A percentile compares a stretch with the other conserved stretches of the same genome.
phyloP scores from a whole-genome alignment of 352 stramenopile species.

The Pythium volutum region DNA sequence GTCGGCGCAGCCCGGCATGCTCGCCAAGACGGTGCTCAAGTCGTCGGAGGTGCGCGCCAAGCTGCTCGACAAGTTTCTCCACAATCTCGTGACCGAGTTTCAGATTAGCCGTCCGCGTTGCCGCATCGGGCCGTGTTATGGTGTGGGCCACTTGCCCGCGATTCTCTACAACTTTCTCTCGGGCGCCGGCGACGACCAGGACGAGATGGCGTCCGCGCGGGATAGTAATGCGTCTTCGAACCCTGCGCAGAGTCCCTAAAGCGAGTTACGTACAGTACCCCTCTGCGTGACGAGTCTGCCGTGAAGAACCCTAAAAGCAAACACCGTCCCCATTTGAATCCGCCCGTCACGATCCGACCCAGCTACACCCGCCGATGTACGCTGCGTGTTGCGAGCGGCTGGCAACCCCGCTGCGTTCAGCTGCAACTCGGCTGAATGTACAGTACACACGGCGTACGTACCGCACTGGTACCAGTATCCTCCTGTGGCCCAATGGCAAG shows the following conservation, averaged over 20 bases:
- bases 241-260: not conserved
- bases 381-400: too few species aligned
- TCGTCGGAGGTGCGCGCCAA: conserved; percentile 29
- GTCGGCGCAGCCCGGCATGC: conserved; percentile 39
- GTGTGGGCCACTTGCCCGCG: conserved; percentile 38
- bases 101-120: conserved; percentile 39
- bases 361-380: too few species aligned
- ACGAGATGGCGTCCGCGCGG: not conserved
- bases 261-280: too few species aligned
- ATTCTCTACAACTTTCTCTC: conserved; percentile 31
- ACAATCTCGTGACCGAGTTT: conserved; percentile 51
- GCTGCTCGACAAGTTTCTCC: conserved; percentile 51
- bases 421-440: not conserved
- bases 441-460: not conserved
- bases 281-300: too few species aligned
- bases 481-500: conserved; percentile 7
- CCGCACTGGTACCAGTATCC: too few species aligned
- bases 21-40: conserved; percentile 29
- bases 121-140: conserved; percentile 37
- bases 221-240: not conserved
- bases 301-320: not conserved
- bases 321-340: too few species aligned
- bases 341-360: too few species aligned
- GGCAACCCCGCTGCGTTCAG: not conserved
- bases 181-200: conserved; percentile 3